A percentile compares a stretch with the other conserved stretches of the same genome.
Evolutionary conservation across 371 early-diverging fungal species (phyloP).

Genomic region (Apophysomyces trapeziformis): DNA sequence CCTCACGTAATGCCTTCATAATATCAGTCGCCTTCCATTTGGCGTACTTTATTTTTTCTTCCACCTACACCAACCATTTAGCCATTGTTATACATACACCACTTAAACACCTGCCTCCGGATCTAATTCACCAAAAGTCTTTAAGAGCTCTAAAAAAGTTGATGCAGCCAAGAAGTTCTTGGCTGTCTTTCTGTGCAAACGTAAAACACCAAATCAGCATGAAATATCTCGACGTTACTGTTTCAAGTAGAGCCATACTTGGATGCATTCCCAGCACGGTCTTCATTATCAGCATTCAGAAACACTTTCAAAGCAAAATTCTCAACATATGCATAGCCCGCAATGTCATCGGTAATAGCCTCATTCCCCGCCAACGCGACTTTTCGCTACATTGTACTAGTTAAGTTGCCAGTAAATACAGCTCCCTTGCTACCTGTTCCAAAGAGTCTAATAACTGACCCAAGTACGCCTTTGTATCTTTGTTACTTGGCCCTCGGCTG

Average conservation of each 20-base stretch:
- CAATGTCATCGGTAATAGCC: conserved; percentile 77
- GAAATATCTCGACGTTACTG: background rate
- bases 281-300: conserved; percentile 90
- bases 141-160: conserved; percentile 81
- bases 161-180: conserved; percentile 86
- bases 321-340: conserved; percentile 84
- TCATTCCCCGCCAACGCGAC: conserved; percentile 60
- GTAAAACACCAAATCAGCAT: background rate
- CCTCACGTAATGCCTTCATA: conserved; percentile 89
- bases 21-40: conserved; percentile 97
- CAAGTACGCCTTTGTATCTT: conserved; percentile 69
- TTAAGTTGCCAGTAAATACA: background rate
- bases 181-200: conserved; percentile 73
- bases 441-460: conserved; percentile 72
- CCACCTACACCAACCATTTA: conserved; percentile 48
- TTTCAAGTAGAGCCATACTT: conserved; percentile 53
- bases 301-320: conserved; percentile 94
- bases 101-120: conserved; percentile 49
- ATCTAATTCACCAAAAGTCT: conserved; percentile 81
- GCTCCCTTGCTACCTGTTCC: conserved; percentile 64
- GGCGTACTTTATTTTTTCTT: conserved; percentile 92
- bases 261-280: conserved; percentile 75
- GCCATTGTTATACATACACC: background rate
- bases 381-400: conserved; percentile 63
- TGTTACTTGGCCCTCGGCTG: conserved; percentile 57